Evolutionary conservation across 495 filamentous ascomycete species (phyloP).

Genomic region (Clavariopsis aquatica): DNA sequence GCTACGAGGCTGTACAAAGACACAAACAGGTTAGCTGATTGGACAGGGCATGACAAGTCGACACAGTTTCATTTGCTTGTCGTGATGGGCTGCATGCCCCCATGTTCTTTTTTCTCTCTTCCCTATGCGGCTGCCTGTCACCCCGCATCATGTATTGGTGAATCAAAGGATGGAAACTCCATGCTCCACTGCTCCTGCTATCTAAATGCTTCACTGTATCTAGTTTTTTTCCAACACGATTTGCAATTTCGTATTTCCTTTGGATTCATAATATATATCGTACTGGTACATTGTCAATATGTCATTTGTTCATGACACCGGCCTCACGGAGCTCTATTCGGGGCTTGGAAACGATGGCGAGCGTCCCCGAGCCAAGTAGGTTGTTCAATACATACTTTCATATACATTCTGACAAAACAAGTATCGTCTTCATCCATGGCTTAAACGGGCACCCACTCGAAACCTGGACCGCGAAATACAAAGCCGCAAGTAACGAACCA

Average conservation of each 20-base stretch:
- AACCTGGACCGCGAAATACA: conserved; percentile 16
- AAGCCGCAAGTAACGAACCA: background rate
- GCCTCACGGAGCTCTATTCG: conserved; percentile 3
- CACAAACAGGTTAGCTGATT: background rate
- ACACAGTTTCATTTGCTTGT: background rate
- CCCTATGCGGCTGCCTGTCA: background rate
- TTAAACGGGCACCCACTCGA: conserved; percentile 13
- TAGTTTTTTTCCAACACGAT: background rate
- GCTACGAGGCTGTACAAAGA: conserved; percentile 13
- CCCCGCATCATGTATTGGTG: conserved; percentile 11
- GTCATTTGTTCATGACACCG: background rate
- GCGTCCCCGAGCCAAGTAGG: conserved; percentile 17
- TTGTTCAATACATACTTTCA: background rate
- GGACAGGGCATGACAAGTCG: too few species aligned
- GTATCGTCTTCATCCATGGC: conserved; percentile 30
- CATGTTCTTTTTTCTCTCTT: background rate
- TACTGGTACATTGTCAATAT: background rate
- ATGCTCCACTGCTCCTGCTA: too few species aligned
- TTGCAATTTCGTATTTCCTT: background rate
- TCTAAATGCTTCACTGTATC: too few species aligned
- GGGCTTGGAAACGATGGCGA: conserved; percentile 8
- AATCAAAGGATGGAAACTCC: background rate
- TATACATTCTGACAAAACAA: background rate
- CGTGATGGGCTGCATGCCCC: background rate
- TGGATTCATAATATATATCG: background rate